A percentile compares a stretch with the other conserved stretches of the same genome.
These are phyloP conservation scores for Apiotrichum laibachii DNA, from an alignment of 1,284 basidiomycete species.

Conservation along the genomic window DNA sequence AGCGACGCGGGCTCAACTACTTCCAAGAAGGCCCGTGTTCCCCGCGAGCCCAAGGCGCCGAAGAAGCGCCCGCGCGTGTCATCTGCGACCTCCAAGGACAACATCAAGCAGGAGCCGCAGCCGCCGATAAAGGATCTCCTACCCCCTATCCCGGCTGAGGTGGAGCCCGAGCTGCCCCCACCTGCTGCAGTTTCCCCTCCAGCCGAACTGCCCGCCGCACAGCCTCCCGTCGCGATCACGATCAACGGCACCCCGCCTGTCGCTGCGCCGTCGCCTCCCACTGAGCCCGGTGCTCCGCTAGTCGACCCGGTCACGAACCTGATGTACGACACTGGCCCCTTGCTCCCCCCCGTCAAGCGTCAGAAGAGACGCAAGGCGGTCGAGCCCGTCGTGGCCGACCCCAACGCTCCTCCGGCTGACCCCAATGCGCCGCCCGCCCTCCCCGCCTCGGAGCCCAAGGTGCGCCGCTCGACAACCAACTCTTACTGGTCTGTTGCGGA, in stretches of 20 bases:
- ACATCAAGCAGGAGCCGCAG: slow-evolving; percentile 7
- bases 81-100: slow-evolving; percentile 20
- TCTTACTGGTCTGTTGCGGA: slow-evolving; percentile 59
- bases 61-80: slow-evolving; percentile 40
- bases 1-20: slow-evolving; percentile 30
- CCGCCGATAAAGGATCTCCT: neutral
- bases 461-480: slow-evolving; percentile 31
- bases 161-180: neutral
- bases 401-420: slow-evolving; percentile 7
- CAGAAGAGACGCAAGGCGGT: slow-evolving; percentile 33
- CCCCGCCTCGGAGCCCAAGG: slow-evolving; percentile 12
- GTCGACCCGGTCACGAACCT: slow-evolving; percentile 17
- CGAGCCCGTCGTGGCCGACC: slow-evolving; percentile 18
- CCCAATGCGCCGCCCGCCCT: slow-evolving; percentile 2
- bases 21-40: slow-evolving; percentile 31
- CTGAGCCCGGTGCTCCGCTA: slow-evolving; percentile 2
- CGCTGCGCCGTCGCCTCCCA: neutral
- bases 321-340: slow-evolving; percentile 18
- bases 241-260: slow-evolving; percentile 1
- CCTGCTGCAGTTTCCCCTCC: too few relatives aligned
- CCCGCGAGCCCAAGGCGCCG: slow-evolving; percentile 25
- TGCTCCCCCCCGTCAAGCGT: slow-evolving; percentile 41
- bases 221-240: neutral
- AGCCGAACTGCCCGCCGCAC: neutral
- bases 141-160: neutral